Evolutionary conservation across 2,329 filamentous ascomycete genomes (phyloP), one percentile per base, ranked within the genome.

Genomic region (Hymenoscyphus infarciens): DNA sequence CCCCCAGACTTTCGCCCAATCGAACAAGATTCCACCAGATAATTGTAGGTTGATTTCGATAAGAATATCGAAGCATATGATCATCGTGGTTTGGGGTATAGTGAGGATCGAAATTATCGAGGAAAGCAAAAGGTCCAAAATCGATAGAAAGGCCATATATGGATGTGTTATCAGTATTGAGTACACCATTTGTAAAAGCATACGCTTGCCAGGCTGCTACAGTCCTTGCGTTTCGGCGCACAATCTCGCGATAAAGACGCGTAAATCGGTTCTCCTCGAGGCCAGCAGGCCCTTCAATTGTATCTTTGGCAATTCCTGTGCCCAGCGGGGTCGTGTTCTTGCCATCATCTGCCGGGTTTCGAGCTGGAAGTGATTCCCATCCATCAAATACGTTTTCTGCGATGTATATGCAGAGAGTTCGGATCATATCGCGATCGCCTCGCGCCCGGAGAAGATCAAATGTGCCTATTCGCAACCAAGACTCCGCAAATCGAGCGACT

Each of bases 51-150:
- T 99, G 95, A 74, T 97, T 97, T 68, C 88, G 88, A 80, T 98
- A 99, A 68, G 87, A 88, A 75, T 99, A 99, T 56, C 95, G 86
- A 33, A 96, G 80, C 78, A 89, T 83, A 73, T 89, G 83, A 73
- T 99, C 95, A 75, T 99, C 95, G 74, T 99, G 95, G 73, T 99
- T 99, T 0, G 95, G 95, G 0, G 95, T 99, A 75, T 98, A 99
- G 16, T 83, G 81, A 0, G 94, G 94, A 72, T 99, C 94, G 72
- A 98, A 99, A 72, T 93, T 92, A 75, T 99, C 95, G 80, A 99
- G 89, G 76, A 99, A 99, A 5, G 95, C 95, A 71, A 99, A 99
- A 0, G 95, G 95, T 0, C 95, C 95, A 73, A 93, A 99, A 76
- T 99, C 95, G 66, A 99, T 89, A 5, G 89, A 94, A 0, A 99